Conservation (phyloP, 176 grass and related monocot genomes). For the Oryza longistaminata region DNA sequence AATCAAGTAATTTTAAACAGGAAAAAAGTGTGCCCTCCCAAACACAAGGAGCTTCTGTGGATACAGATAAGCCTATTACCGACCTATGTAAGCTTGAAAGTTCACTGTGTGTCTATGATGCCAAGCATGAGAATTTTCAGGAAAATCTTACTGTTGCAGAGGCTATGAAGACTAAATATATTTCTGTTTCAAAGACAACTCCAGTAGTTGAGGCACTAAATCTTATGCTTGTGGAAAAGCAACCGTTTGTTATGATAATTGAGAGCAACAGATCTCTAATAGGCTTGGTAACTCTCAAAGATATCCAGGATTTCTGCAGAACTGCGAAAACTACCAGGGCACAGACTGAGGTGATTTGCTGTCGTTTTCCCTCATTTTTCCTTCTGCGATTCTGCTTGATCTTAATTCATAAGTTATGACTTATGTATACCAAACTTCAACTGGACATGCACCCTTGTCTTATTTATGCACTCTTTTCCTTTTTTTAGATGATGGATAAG, state of each 20-base stretch:
- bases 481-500: background rate
- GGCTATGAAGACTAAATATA: conserved; percentile 74
- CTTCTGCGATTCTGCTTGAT: conserved; percentile 6
- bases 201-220: conserved; percentile 56
- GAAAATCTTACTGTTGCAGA: conserved; percentile 67
- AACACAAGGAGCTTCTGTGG: conserved; percentile 27
- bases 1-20: conserved; percentile 35
- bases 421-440: background rate
- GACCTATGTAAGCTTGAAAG: conserved; percentile 79
- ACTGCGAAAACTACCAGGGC: conserved; percentile 15
- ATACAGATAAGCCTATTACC: conserved; percentile 35
- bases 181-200: conserved; percentile 58
- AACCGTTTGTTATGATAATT: conserved; percentile 64
- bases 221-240: conserved; percentile 71
- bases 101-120: conserved; percentile 72
- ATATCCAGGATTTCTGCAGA: conserved; percentile 71
- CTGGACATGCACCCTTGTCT: background rate
- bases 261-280: conserved; percentile 40
- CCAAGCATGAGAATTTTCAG: conserved; percentile 31
- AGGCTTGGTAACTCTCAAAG: conserved; percentile 64
- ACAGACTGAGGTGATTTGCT: conserved; percentile 42
- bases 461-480: background rate
- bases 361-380: background rate
- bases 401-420: background rate
- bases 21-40: background rate